Evolutionary conservation across 2,329 filamentous ascomycete species (phyloP).

Genomic region (Calonectria fujianensis): DNA sequence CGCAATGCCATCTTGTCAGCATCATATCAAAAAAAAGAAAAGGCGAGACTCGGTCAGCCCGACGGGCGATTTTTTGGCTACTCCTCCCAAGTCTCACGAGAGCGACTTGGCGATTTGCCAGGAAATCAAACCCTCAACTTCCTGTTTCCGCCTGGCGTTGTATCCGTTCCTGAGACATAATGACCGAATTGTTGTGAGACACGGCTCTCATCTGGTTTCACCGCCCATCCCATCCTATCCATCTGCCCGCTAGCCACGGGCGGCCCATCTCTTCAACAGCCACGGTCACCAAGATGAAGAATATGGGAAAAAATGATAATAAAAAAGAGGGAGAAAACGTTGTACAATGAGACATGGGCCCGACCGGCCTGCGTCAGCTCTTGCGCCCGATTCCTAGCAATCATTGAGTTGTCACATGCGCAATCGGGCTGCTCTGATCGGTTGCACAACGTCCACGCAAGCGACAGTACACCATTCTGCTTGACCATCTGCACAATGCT

Average conservation of each 20-base stretch:
- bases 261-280: conserved; percentile 17
- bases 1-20: no score
- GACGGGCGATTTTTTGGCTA: neutral
- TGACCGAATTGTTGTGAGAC: conserved; percentile 34
- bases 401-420: conserved; percentile 33
- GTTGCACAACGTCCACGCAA: neutral
- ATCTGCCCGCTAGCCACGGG: conserved; percentile 3
- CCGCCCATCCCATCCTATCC: conserved; percentile 5
- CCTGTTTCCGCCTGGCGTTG: conserved; percentile 24
- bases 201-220: conserved; percentile 15
- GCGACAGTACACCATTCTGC: neutral
- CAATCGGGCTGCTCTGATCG: conserved; percentile 13
- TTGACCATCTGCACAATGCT: neutral
- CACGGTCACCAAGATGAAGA: neutral
- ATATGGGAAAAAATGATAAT: neutral
- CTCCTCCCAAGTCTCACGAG: neutral
- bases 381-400: conserved; percentile 27
- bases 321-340: neutral
- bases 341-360: conserved; percentile 34
- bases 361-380: conserved; percentile 28
- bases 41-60: neutral
- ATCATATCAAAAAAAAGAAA: neutral
- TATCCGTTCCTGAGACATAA: conserved; percentile 40
- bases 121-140: neutral
- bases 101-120: conserved; percentile 29